phyloP scores from a whole-genome alignment of 352 stramenopile genomes.

The Pythium myriotylum region DNA sequence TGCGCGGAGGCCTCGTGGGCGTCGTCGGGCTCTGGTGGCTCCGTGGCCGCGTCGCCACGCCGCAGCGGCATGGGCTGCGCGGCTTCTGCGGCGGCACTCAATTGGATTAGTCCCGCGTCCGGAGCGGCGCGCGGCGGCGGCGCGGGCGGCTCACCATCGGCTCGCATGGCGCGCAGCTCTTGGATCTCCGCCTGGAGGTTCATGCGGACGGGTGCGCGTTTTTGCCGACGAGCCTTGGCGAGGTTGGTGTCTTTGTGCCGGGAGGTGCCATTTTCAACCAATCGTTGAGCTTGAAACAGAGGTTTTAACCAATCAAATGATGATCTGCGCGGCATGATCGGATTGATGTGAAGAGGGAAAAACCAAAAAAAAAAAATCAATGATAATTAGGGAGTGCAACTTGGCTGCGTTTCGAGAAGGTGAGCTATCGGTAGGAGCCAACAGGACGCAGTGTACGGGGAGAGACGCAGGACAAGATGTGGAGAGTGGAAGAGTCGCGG shows the following conservation, averaged over 20 bases:
- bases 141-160: constrained; percentile 1
- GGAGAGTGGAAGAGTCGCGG: not conserved
- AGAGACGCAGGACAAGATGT: not conserved
- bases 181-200: constrained; percentile 21
- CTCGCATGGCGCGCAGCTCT: not conserved
- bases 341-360: not conserved
- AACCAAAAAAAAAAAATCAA: not conserved
- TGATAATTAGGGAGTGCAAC: not conserved
- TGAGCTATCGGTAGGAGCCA: no score
- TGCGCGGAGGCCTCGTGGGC: not conserved
- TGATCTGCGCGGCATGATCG: not conserved
- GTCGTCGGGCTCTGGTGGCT: constrained; percentile 3
- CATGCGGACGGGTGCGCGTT: constrained; percentile 11
- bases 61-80: constrained; percentile 5
- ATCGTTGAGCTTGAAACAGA: not conserved
- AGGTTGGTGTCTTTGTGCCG: not conserved
- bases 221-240: constrained; percentile 4
- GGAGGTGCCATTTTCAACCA: constrained; percentile 3
- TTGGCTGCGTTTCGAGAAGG: no score
- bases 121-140: no score
- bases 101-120: constrained; percentile 43
- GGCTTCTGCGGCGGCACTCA: constrained; percentile 47
- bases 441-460: not conserved
- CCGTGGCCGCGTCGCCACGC: no score
- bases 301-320: constrained; percentile 1